Evolutionary conservation across 2,329 filamentous ascomycete species (phyloP).

Genomic region (Myriangium duriaei): DNA sequence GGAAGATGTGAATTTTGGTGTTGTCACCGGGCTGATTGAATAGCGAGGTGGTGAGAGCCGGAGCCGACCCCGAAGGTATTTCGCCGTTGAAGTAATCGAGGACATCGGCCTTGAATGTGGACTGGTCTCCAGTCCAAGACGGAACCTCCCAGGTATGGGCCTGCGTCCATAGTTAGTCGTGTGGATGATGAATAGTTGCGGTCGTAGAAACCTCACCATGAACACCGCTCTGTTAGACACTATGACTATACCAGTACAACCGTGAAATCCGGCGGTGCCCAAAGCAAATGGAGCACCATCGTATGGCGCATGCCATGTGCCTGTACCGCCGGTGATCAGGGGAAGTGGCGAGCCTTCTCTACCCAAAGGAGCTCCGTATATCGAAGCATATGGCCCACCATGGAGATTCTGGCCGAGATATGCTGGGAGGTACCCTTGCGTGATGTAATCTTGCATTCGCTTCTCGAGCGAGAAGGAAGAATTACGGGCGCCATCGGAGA

Average conservation of each 20-base stretch:
- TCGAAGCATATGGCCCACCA: neutral
- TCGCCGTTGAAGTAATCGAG: neutral
- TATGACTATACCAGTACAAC: neutral
- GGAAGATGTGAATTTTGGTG: neutral
- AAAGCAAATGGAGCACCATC: neutral
- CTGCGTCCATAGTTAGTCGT: neutral
- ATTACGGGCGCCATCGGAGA: neutral
- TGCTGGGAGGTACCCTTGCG: neutral
- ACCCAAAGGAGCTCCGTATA: neutral
- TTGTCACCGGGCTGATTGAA: neutral
- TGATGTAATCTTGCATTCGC: neutral
- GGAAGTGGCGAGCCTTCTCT: neutral
- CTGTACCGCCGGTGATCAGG: neutral
- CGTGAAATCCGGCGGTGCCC: neutral
- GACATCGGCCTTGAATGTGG: neutral
- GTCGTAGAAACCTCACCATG: no score
- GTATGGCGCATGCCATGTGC: neutral
- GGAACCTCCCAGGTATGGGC: neutral
- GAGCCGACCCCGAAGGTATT: neutral
- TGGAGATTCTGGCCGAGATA: neutral
- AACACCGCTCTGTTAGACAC: neutral
- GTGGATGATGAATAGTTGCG: no score
- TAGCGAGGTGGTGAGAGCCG: neutral
- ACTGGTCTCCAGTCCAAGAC: neutral
- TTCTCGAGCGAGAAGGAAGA: neutral